Evolutionary conservation across 2,329 filamentous ascomycete species (phyloP).

Genomic region (Ramularia collo-cygni): DNA sequence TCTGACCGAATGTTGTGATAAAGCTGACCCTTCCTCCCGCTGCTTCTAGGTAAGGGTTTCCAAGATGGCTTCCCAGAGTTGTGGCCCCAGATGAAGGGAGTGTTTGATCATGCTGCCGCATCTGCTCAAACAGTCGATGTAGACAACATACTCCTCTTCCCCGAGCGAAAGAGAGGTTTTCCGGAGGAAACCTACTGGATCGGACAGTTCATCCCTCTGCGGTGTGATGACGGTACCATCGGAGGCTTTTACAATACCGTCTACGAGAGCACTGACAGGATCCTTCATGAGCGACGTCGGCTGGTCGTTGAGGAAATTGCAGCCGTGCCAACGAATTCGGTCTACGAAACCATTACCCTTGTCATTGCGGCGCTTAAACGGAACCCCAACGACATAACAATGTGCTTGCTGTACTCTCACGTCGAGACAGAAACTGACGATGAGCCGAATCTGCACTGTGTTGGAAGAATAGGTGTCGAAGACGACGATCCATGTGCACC

Average conservation of each 20-base stretch:
- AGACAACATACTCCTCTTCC: constrained; percentile 12
- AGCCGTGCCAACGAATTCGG: constrained; percentile 3
- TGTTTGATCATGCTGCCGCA: constrained; percentile 9
- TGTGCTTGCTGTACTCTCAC: constrained; percentile 15
- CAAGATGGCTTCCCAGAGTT: constrained; percentile 11
- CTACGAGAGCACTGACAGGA: constrained; percentile 14
- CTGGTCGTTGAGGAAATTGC: constrained; percentile 11
- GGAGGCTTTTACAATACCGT: constrained; percentile 21
- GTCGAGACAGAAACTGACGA: constrained; percentile 6
- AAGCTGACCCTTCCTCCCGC: neutral
- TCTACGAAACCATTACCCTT: constrained; percentile 4
- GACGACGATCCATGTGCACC: constrained; percentile 10
- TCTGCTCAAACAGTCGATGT: constrained; percentile 15
- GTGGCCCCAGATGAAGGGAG: neutral
- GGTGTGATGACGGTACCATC: constrained; percentile 13
- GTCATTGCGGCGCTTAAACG: constrained; percentile 10
- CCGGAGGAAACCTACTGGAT: constrained; percentile 20
- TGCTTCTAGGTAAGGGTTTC: constrained; percentile 12
- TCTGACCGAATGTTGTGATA: constrained; percentile 1
- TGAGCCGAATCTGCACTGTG: constrained; percentile 2
- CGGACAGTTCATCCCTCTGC: constrained; percentile 18
- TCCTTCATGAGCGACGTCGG: constrained; percentile 13
- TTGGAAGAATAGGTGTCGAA: constrained; percentile 10
- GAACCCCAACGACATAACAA: constrained; percentile 14
- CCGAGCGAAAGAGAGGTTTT: constrained; percentile 11